phyloP scores from a whole-genome alignment of 2,329 filamentous ascomycete species.

The Ambrosiella cleistominuta region DNA sequence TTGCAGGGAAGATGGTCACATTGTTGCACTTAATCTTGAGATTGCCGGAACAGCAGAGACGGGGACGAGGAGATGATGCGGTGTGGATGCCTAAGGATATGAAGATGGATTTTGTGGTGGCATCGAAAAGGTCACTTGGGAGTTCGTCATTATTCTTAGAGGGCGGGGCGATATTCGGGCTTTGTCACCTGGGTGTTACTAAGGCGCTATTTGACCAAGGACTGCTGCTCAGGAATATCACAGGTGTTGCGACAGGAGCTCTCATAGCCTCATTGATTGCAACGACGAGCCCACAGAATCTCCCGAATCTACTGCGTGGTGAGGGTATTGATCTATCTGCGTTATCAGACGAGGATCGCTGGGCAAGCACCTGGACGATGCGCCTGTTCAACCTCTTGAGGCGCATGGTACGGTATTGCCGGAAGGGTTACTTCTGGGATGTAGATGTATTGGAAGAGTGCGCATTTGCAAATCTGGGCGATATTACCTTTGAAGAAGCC shows the following conservation, averaged over 20 bases:
- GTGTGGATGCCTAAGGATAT: slow-evolving; percentile 34
- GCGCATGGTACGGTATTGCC: slow-evolving; percentile 49
- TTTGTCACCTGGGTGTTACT: slow-evolving; percentile 80
- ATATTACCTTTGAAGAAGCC: slow-evolving; percentile 85
- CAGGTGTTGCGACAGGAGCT: slow-evolving; percentile 77
- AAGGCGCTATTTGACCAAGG: slow-evolving; percentile 70
- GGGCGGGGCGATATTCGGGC: slow-evolving; percentile 77
- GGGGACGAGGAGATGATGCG: slow-evolving; percentile 18
- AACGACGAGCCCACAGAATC: slow-evolving; percentile 71
- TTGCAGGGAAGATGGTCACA: slow-evolving; percentile 67
- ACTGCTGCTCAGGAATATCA: slow-evolving; percentile 74
- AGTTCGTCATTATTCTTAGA: slow-evolving; percentile 72
- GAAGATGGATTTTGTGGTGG: slow-evolving; percentile 73
- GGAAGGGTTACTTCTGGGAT: slow-evolving; percentile 71
- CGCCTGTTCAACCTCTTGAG: slow-evolving; percentile 37
- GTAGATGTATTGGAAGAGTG: slow-evolving; percentile 67
- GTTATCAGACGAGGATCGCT: slow-evolving; percentile 34
- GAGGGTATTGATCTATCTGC: slow-evolving; percentile 69
- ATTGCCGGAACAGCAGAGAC: slow-evolving; percentile 33
- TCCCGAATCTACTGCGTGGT: slow-evolving; percentile 58
- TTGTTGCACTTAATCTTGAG: slow-evolving; percentile 59
- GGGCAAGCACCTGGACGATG: slow-evolving; percentile 7
- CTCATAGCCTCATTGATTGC: slow-evolving; percentile 77
- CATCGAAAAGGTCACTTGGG: slow-evolving; percentile 76
- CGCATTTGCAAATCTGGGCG: slow-evolving; percentile 68